Evolutionary conservation across 192 early-diverging fungal species (phyloP), one percentile per base, ranked within the genome.

Genomic region (Borealophlyctis nickersoniae): DNA sequence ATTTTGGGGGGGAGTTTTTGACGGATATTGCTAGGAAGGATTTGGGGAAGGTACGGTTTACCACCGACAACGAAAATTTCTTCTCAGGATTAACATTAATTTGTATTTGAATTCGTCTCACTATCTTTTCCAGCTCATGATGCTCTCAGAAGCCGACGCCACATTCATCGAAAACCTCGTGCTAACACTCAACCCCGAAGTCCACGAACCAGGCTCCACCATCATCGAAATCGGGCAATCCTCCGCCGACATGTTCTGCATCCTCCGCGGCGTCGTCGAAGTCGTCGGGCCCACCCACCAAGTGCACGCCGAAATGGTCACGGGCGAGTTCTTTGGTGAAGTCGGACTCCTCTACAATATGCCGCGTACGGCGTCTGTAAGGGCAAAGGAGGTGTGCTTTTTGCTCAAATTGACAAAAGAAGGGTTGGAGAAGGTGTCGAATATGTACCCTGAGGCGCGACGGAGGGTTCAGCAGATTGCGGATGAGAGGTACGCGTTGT

Each of bases 261-360:
- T 81, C 31, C 52, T 81, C 27, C 58, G 60, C 29, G 80, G 80
- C 9, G 22, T 64, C 23, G 75, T 81, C 2, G 59, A 76, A 45
- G 80, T 81, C 3, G 36, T 81, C 9, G 70, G 67, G n/a, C 36
- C 33, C 26, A 56, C 60, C 4, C 66, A 66, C 4, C 36, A 34
- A 11, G 67, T 81, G 2, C 80, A 81, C 65, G 80, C 80, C n/a
- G 80, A 81, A 61, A 66, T 81, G 26, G 23, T 36, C 2, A 53
- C 50, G 13, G 80, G 75, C 28, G 31, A 69, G 11, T 80, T 82
- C 56, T 83, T 84, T 66, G 82, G 82, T 3, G 82, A 84, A 61
- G 70, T 81, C 30, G 82, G 80, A 11, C 50, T 83, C 48, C 49
- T 81, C 28, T 52, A 78, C 35, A 71, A 80, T 35, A 75, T 81